These are phyloP conservation scores for Fusarium equiseti DNA, from an alignment of 2,329 filamentous ascomycete genomes.

Conservation along the genomic window DNA sequence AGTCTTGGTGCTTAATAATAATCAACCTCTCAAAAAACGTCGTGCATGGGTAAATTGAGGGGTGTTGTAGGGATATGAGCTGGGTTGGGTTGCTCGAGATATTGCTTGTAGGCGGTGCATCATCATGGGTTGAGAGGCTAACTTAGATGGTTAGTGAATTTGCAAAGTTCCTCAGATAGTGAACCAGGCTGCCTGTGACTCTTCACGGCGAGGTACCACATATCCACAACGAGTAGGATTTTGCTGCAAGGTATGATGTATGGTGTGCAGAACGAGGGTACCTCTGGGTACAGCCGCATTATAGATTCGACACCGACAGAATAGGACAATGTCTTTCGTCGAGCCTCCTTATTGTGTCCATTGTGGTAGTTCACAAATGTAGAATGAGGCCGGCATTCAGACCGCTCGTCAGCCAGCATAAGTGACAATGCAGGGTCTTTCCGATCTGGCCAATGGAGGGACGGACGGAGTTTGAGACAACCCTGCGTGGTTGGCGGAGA, in stretches of 20 bases:
- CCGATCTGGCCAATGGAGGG: conserved; percentile 19
- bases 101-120: background rate
- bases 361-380: conserved; percentile 1
- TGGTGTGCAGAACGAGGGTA: conserved; percentile 30
- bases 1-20: conserved; percentile 17
- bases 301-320: background rate
- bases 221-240: conserved; percentile 20
- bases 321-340: background rate
- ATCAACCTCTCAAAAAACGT: conserved; percentile 19
- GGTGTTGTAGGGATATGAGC: conserved; percentile 8
- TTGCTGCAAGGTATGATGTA: conserved; percentile 32
- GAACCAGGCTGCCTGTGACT: conserved; percentile 28
- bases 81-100: conserved; percentile 9
- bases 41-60: conserved; percentile 6
- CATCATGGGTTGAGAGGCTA: conserved; percentile 10
- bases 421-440: conserved; percentile 37
- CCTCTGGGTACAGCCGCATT: conserved; percentile 11
- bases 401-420: conserved; percentile 36
- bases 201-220: conserved; percentile 35
- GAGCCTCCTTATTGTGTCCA: conserved; percentile 13
- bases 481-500: conserved; percentile 5
- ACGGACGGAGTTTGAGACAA: background rate
- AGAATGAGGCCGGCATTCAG: conserved; percentile 34
- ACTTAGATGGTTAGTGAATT: conserved; percentile 11
- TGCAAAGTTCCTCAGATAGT: conserved; percentile 33